Evolutionary conservation across 371 early-diverging fungal genomes (phyloP), one percentile per base, ranked within the genome.

Genomic region (Lichtheimia ramosa): DNA sequence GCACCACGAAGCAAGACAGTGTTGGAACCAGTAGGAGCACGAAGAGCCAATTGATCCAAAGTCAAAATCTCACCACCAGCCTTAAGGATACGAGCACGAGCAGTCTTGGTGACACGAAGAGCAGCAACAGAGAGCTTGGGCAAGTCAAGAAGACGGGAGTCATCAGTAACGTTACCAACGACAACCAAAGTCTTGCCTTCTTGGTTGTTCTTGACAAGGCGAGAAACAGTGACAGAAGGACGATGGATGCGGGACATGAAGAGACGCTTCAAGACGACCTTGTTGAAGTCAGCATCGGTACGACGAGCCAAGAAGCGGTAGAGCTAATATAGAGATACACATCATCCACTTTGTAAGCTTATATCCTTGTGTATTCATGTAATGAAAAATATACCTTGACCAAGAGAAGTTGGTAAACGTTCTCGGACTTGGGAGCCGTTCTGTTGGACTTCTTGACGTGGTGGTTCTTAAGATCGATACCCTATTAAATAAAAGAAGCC

Each of bases 231-330:
- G 64, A 99, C 81, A 43, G 98, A 94, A 56, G 98, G 97, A 63
- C 95, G 92, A 92, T 97, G 93, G 84, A 94, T 82, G 63, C 95
- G 92, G 74, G 96, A 96, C 97, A 96, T 95, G 80, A 93, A 96
- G 70, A 99, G 92, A 68, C 99, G 92, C 92, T 95, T 96, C 81
- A 97, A 86, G 70, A 99, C 88, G 63, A 94, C 94, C 89, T 94
- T 93, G 96, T 99, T 99, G 90, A 99, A 99, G 81, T 86, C 80
- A 81, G 97, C 86, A 82, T 93, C 89, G 71, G 99, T 99, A 79
- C 98, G 93, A 84, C 99, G 96, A 63, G 97, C 96, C 61, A 98
- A 88, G 92, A 95, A 97, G 75, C 95, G 89, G 89, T 97, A 98
- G 68, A 98, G 88, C 96, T 96, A n/a, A 55, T 21, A 25, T 25